Evolutionary conservation across 495 filamentous ascomycete genomes (phyloP), one percentile per base, ranked within the genome.

Genomic region (Pseudotulostoma volvatum): DNA sequence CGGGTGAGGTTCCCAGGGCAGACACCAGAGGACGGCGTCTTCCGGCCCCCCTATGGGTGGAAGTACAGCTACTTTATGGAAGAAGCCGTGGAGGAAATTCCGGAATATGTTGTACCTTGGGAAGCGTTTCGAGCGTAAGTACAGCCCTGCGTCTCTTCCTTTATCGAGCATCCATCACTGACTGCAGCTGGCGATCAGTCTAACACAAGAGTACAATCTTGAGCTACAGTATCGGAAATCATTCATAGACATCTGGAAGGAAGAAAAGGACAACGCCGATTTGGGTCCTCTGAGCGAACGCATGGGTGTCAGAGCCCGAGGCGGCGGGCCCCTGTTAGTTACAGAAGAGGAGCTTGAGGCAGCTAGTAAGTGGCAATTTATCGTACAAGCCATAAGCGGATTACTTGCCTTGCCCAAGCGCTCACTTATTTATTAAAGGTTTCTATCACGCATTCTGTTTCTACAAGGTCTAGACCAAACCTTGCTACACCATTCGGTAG

Each of bases 91-190:
- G 86, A 93, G 55, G 84, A 87, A 46, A 80, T 94, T 7, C 90
- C 90, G 17, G 90, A 97, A 60, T 97, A 94, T 56, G 87, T 97
- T 7, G 92, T 97, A 5, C 90, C 90, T 0, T 97, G 92, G 92
- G 85, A 92, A 51, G 86, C 84, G 1, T 95, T 97, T 59, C 83
- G 90, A 59, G 86, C 70, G 60, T 72, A 49, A 50, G 68, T 57
- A 0, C 30, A 17, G 23, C 5, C 11, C 23, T 5, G 5, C 23
- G 11, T 28, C n/a, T n/a, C n/a, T 31, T 18, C 8, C 19, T 33
- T 14, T 18, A 5, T 15, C 3, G 3, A 16, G 11, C 21, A 23
- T 35, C 4, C 11, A 20, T 13, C 4, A 16, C 44, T 71, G 31
- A 66, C 13, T 17, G 16, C 19, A 8, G 16, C 44, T 71, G 33